phyloP scores from a whole-genome alignment of 2,329 filamentous ascomycete species.

The Hysterium pulicare region DNA sequence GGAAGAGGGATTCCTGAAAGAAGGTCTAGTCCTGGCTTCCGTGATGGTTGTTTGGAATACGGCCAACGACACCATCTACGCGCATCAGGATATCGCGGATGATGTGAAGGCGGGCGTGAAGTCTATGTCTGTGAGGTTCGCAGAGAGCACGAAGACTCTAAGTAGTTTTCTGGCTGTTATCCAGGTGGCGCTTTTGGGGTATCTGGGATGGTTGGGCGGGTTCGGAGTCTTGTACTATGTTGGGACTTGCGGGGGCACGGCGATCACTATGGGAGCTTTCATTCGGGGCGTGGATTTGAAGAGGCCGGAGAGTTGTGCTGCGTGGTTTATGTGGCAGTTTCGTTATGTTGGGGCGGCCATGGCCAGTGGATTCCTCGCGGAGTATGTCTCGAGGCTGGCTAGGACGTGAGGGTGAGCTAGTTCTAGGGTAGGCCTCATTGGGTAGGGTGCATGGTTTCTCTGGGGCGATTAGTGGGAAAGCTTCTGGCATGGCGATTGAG shows the following conservation, averaged over 20 bases:
- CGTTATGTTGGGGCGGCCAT: neutral
- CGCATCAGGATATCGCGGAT: constrained; percentile 34
- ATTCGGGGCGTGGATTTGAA: neutral
- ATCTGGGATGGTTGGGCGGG: neutral
- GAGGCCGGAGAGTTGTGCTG: neutral
- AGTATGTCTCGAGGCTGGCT: neutral
- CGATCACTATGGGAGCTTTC: neutral
- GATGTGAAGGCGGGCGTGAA: constrained; percentile 37
- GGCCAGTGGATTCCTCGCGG: neutral
- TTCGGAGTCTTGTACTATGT: neutral
- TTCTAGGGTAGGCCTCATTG: too few relatives aligned
- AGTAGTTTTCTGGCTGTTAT: neutral
- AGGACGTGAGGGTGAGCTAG: too few relatives aligned
- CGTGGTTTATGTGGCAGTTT: neutral
- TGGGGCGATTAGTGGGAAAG: too few relatives aligned
- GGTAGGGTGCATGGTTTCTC: too few relatives aligned
- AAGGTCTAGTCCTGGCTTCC: constrained; percentile 10
- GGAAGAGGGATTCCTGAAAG: neutral
- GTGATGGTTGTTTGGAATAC: constrained; percentile 26
- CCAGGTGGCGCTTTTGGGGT: neutral
- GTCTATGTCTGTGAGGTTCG: constrained; percentile 9
- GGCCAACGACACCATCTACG: constrained; percentile 38
- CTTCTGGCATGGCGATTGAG: too few relatives aligned
- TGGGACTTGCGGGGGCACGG: neutral
- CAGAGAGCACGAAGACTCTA: neutral